Conservation (phyloP, 768 basidiomycete species). For the Auriscalpium microsporum region DNA sequence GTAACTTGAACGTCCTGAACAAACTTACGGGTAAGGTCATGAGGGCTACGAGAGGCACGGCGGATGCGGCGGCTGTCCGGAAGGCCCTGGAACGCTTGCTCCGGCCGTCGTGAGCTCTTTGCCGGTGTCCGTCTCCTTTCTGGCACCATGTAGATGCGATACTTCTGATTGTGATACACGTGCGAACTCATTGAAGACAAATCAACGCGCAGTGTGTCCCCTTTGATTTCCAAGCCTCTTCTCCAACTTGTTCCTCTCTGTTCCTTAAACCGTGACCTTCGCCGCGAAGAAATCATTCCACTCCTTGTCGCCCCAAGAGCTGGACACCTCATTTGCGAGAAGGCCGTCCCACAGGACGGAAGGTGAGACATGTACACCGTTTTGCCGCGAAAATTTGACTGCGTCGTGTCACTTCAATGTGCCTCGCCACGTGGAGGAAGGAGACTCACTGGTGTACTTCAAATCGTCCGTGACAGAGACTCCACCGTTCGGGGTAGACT, state of each 20-base stretch:
- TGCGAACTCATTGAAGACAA: background rate
- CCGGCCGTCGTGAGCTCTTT: background rate
- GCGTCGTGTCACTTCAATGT: background rate
- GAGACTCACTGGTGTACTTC: slow-evolving; percentile 73
- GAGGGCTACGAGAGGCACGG: slow-evolving; percentile 70
- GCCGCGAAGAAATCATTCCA: slow-evolving; percentile 69
- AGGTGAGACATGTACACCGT: slow-evolving; percentile 87
- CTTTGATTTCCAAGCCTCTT: background rate
- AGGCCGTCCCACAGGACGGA: slow-evolving; percentile 73
- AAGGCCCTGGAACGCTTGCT: slow-evolving; percentile 39
- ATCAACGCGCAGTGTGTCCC: no score
- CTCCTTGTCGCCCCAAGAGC: slow-evolving; percentile 74
- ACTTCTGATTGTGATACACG: background rate
- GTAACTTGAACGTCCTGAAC: slow-evolving; percentile 71
- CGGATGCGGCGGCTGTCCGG: slow-evolving; percentile 58
- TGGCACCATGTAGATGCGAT: background rate
- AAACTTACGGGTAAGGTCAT: slow-evolving; percentile 82
- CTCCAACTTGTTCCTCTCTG: background rate
- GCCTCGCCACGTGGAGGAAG: background rate
- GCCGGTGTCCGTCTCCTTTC: background rate
- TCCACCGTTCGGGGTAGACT: slow-evolving; percentile 67
- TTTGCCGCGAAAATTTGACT: slow-evolving; percentile 92
- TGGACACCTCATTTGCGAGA: slow-evolving; percentile 63
- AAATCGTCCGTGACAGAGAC: slow-evolving; percentile 76
- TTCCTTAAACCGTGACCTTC: slow-evolving; percentile 38